Evolutionary conservation across 1,139 yeast genomes (phyloP), one percentile per base, ranked within the genome.

Genomic region (Lodderomyces parapsilosis): DNA sequence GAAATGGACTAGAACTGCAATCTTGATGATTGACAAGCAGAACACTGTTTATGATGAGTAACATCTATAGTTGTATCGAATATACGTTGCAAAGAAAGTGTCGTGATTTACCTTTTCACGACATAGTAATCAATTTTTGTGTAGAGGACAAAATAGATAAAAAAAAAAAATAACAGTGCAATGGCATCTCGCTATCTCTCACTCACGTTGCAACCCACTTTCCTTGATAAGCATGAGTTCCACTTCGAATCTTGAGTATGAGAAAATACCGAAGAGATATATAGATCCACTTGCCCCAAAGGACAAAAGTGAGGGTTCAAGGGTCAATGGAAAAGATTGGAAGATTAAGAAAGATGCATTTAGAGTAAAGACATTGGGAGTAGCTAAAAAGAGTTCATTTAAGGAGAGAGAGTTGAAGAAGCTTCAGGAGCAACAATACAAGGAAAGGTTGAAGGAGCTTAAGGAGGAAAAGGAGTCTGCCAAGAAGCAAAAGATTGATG

Each of bases 391-490:
- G 36, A 54, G 52, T 34, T 53, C 54, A 18, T 65, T 54, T 45
- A 51, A 63, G 44, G 59, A 57, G 41, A 60, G 77, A 49, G 69
- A 67, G 48, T 61, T 62, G 40, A 65, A 70, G 50, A 63, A 57
- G 52, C 55, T 66, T 36, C 66, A 70, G 47, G 75, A 75, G 44
- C 63, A 70, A 25, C 74, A 71, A 48, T 69, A 61, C 53, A 80
- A 77, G 52, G 76, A 74, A 46, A 76, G 78, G 48, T 52, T 87
- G 54, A 76, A 81, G 55, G 78, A 70, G 35, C 64, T 80, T 54
- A 78, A 80, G 53, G 79, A 80, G 33, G 91, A 83, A 51, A 83
- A 86, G 58, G 80, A 75, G 42, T 68, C 70, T 18, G 76, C 66
- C 41, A 79, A 76, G 52, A 67, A 72, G 42, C 67, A 66, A 28